These are phyloP conservation scores for Plantago lanceolata DNA, from an alignment of 305 asterid genomes.

Conservation along the genomic window DNA sequence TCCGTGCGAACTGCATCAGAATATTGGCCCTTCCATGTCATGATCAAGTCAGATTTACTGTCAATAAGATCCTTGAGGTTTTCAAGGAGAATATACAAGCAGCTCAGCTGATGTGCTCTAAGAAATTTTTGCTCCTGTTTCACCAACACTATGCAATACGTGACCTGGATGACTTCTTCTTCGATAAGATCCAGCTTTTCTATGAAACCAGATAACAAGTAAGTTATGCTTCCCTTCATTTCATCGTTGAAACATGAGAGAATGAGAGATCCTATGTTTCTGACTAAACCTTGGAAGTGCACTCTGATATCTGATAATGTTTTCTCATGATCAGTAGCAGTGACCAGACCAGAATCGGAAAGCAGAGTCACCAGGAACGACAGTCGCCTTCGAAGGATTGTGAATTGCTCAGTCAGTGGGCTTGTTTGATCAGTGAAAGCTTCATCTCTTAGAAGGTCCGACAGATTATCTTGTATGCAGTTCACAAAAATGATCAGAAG, in stretches of 20 bases:
- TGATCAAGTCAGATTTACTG: background rate
- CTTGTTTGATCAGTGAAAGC: background rate
- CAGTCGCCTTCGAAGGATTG: too few species aligned
- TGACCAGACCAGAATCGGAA: background rate
- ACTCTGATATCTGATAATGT: background rate
- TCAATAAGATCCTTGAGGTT: background rate
- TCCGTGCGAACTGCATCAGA: background rate
- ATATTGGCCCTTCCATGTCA: background rate
- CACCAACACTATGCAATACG: background rate
- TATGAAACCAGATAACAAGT: background rate
- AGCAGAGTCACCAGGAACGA: background rate
- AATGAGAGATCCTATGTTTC: background rate
- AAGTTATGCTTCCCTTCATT: background rate
- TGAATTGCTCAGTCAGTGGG: too few species aligned
- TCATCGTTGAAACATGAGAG: background rate
- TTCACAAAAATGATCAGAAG: background rate
- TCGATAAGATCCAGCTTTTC: background rate
- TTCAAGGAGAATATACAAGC: background rate
- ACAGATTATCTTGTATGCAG: conserved; percentile 1
- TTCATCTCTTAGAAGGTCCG: background rate
- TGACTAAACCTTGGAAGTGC: background rate
- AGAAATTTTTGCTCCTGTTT: background rate
- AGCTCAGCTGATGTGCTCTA: background rate
- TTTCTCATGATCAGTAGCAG: background rate
- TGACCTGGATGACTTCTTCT: background rate